Evolutionary conservation across 2,329 filamentous ascomycete species (phyloP).

Genomic region (Plectosphaerella cucumerina): DNA sequence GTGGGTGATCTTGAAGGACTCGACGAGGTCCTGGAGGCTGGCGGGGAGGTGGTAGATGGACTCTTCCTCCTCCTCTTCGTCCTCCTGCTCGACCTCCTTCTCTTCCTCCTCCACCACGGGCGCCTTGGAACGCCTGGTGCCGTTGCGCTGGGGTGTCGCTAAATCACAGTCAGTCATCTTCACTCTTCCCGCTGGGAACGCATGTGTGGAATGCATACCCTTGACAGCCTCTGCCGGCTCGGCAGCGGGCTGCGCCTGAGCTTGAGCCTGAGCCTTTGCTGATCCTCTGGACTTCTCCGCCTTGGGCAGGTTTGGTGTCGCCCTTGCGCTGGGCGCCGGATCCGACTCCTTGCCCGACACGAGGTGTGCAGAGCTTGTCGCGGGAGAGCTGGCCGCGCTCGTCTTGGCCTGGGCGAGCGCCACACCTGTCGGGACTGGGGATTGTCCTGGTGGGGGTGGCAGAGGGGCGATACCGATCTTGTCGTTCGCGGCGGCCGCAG

Average conservation of each 20-base stretch:
- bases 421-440: constrained; percentile 35
- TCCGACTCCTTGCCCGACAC: constrained; percentile 31
- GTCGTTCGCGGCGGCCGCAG: constrained; percentile 85
- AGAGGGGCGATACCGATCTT: constrained; percentile 91
- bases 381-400: constrained; percentile 53
- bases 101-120: constrained; percentile 40
- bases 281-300: constrained; percentile 33
- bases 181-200: not conserved
- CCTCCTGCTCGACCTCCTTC: constrained; percentile 32
- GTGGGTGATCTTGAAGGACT: constrained; percentile 84
- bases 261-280: constrained; percentile 34
- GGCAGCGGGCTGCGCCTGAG: constrained; percentile 16
- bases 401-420: constrained; percentile 50
- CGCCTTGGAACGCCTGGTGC: constrained; percentile 42
- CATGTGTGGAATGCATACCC: constrained; percentile 30
- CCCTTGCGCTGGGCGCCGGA: constrained; percentile 23
- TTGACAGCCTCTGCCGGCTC: constrained; percentile 40
- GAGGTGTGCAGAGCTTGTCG: constrained; percentile 41
- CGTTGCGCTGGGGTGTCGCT: constrained; percentile 43
- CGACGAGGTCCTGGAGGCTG: constrained; percentile 82
- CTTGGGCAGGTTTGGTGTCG: constrained; percentile 27
- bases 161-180: constrained; percentile 1
- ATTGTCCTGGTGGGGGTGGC: constrained; percentile 75
- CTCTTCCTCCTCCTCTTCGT: constrained; percentile 58
- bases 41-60: constrained; percentile 91